Evolutionary conservation across 768 basidiomycete species (phyloP), one percentile per base, ranked within the genome.

Genomic region (Tricholoma bakamatsutake): DNA sequence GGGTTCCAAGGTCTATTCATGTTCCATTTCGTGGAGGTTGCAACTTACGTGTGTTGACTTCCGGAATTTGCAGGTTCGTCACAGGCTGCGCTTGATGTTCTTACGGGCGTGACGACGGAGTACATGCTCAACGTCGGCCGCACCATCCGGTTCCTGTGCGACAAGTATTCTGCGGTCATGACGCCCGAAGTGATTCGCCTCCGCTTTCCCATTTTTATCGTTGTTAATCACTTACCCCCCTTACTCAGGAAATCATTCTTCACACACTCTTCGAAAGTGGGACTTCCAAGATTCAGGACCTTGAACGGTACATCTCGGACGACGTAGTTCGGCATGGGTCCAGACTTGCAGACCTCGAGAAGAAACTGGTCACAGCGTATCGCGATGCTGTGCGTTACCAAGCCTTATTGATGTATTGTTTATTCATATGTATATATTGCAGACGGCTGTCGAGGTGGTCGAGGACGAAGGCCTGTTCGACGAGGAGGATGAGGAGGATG

Each of bases 261-360:
- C 93, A 96, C 67, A 88, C 92, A 0, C 73, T 98, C 15, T 91
- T 94, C 61, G 93, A 97, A 71, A 90, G 88, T 57, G 95, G 95
- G 4, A 83, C 81, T 6, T 83, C 90, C 0, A 80, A 83, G 54
- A 73, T 93, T 8, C 78, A 84, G 63, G 87, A 90, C 58, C 80
- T 98, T 1, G 92, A 95, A 61, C 79, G 85, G 11, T 94, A 97
- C 66, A 82, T 98, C 66, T 82, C 82, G 49, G 94, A 98, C 58
- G 96, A 97, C 57, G 79, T 98, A 39, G 76, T 92, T 62, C 80
- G 90, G 45, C 87, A 96, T 64, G 90, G 92, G 7, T 68, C 77
- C 8, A 83, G 92, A 49, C 71, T 98, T 18, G 64, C 69, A 1
- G 94, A 95, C 45, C 73, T 95, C 50, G 88, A 92, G 72, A 88